Evolutionary conservation across 768 basidiomycete species (phyloP).

Genomic region (Krasilnikovozyma curviuscula): DNA sequence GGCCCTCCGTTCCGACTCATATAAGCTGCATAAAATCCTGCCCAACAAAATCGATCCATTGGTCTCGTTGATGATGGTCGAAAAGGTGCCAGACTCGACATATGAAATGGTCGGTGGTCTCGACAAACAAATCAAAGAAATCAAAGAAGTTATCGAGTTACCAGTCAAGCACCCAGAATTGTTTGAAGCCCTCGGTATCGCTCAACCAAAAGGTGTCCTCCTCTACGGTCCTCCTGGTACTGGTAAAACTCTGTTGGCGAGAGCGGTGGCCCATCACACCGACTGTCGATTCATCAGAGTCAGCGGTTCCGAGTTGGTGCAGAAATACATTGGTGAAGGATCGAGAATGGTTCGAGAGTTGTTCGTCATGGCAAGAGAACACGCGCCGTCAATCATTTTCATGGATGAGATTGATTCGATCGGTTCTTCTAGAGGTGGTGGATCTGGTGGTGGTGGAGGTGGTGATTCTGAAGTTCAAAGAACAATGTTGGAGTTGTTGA

Average conservation of each 20-base stretch:
- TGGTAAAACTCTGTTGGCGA: slow-evolving; percentile 83
- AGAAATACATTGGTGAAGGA: slow-evolving; percentile 97
- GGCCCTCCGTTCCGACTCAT: slow-evolving; percentile 86
- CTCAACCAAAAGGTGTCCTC: slow-evolving; percentile 88
- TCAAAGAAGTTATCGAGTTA: slow-evolving; percentile 95
- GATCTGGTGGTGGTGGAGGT: slow-evolving; percentile 48
- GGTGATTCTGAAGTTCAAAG: slow-evolving; percentile 79
- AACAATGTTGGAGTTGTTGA: slow-evolving; percentile 74
- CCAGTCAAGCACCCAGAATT: slow-evolving; percentile 95
- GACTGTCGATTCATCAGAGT: slow-evolving; percentile 97
- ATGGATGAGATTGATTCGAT: slow-evolving; percentile 99
- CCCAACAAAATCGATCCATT: slow-evolving; percentile 97
- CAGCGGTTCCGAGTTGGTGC: slow-evolving; percentile 78
- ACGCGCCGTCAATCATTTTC: slow-evolving; percentile 95
- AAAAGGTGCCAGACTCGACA: slow-evolving; percentile 96
- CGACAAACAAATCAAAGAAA: slow-evolving; percentile 95
- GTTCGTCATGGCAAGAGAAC: slow-evolving; percentile 95
- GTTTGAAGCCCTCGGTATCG: slow-evolving; percentile 88
- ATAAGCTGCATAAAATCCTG: slow-evolving; percentile 87
- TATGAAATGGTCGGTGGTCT: slow-evolving; percentile 99
- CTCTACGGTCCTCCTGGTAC: slow-evolving; percentile 93
- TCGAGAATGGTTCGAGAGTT: slow-evolving; percentile 90
- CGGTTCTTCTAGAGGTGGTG: slow-evolving; percentile 53
- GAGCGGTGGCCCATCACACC: slow-evolving; percentile 92
- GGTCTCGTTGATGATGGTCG: slow-evolving; percentile 99